Conservation (phyloP, 257 asterid genomes). For the Striga asiatica region DNA sequence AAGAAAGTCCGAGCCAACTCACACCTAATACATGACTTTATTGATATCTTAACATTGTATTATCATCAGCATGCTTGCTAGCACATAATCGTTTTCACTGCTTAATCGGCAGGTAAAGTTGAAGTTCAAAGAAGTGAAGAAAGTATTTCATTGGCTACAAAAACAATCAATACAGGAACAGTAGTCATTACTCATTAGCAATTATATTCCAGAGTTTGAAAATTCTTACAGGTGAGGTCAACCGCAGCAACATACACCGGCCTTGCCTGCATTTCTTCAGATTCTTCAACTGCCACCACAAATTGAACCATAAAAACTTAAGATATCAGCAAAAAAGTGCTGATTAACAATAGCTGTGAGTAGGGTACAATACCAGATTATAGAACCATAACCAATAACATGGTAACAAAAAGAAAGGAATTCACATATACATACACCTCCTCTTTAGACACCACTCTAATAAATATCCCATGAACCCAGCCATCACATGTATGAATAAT, state of each 20-base stretch:
- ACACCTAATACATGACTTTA: not conserved
- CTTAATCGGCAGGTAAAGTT: slow-evolving; percentile 5
- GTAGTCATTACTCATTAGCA: not conserved
- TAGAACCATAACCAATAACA: slow-evolving; percentile 5
- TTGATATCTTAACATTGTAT: slow-evolving; percentile 11
- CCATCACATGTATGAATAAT: not conserved
- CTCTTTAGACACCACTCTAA: slow-evolving; percentile 9
- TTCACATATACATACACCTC: slow-evolving; percentile 7
- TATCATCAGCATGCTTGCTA: slow-evolving; percentile 1
- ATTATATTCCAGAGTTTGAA: slow-evolving; percentile 12
- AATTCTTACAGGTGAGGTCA: slow-evolving; percentile 81
- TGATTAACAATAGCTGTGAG: not conserved
- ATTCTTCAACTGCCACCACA: slow-evolving; percentile 61
- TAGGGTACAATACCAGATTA: slow-evolving; percentile 4
- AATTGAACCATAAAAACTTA: slow-evolving; percentile 9
- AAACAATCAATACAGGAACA: not conserved
- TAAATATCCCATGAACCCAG: not conserved
- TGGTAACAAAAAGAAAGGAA: slow-evolving; percentile 7
- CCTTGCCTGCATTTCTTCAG: slow-evolving; percentile 73
- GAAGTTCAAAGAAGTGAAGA: not conserved
- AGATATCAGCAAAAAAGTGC: not conserved
- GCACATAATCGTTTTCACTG: not conserved
- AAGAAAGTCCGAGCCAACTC: slow-evolving; percentile 11
- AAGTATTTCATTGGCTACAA: slow-evolving; percentile 3
- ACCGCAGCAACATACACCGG: slow-evolving; percentile 96